Evolutionary conservation across 164 flowering plant species (phyloP), one percentile per base, ranked within the genome.

Genomic region (Stephania yunnanensis): DNA sequence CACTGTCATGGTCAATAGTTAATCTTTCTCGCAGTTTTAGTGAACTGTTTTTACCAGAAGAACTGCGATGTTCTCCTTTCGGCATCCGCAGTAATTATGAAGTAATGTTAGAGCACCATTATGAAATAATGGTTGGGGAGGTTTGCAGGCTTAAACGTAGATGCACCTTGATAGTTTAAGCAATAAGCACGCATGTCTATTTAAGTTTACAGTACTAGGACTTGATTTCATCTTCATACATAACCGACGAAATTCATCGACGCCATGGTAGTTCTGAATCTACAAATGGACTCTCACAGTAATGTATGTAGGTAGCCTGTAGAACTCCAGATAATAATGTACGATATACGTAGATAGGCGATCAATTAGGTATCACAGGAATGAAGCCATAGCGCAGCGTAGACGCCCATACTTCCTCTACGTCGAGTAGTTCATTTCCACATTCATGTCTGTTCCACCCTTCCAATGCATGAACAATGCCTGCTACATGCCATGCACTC

Each of bases 401-500:
- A 10, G 89, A 86, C 29, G 22, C 13, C 87, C 87, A 86, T 64
- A 85, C 83, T 69, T 81, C 71, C 46, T 83, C 77, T 31, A 81
- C 22, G 65, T 79, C 76, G 10, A 74, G 63, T 42, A 81, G 30
- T 6, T 13, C 63, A 31, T 69, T 70, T 7, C 89, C 90, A 19
- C 87, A 87, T 68, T 87, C 89, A 11, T 87, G 79, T 17, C 36
- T 73, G 5, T 81, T 76, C 90, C 90, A 87, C 36, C 82, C 89
- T 84, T 86, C 87, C 53, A 85, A 20, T 9, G 82, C 85, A 75
- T 87, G 89, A 30, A 87, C 72, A 20, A 86, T 82, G 31, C 87
- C 87, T 5, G 83, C 81, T 1, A 86, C 81, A 11, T 84, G 85
- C 86, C 85, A 82, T 48, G 88, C 90, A 74, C 90, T 86, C 85